A percentile compares a stretch with the other conserved stretches of the same genome.
phyloP scores from a whole-genome alignment of 2,329 filamentous ascomycete genomes.

The Colletotrichum lini region DNA sequence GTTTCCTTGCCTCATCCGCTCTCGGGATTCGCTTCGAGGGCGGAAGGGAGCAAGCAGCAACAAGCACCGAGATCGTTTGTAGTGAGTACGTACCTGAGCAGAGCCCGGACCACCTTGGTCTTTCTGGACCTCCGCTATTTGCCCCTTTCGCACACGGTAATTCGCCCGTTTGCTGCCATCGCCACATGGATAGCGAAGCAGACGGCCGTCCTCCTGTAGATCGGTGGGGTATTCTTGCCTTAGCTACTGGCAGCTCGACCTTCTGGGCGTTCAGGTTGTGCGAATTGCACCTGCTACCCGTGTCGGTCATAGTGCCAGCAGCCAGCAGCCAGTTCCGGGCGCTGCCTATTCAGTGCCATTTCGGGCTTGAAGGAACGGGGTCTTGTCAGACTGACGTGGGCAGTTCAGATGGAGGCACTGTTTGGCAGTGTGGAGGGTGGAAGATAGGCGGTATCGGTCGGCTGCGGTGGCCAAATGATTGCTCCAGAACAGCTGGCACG shows the following conservation, averaged over 20 bases:
- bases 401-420: constrained; percentile 11
- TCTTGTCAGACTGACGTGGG: constrained; percentile 25
- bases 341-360: constrained; percentile 1
- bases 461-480: constrained; percentile 1
- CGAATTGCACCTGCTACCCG: constrained; percentile 6
- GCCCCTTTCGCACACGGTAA: background rate
- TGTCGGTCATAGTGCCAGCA: constrained; percentile 12
- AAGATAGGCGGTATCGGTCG: constrained; percentile 29
- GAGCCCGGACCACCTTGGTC: constrained; percentile 24
- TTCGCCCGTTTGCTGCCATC: constrained; percentile 24
- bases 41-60: background rate
- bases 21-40: constrained; percentile 29
- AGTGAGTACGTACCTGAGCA: background rate
- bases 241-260: constrained; percentile 25
- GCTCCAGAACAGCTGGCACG: background rate
- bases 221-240: constrained; percentile 38
- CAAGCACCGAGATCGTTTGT: constrained; percentile 15
- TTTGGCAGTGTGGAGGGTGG: constrained; percentile 17
- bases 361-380: constrained; percentile 1
- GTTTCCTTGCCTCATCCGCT: constrained; percentile 20
- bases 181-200: constrained; percentile 36
- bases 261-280: constrained; percentile 23
- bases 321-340: constrained; percentile 1
- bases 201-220: constrained; percentile 35
- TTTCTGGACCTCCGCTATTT: constrained; percentile 16